A percentile compares a stretch with the other conserved stretches of the same genome.
phyloP scores from a whole-genome alignment of 306 rosid species.

The Sophora flavescens region DNA sequence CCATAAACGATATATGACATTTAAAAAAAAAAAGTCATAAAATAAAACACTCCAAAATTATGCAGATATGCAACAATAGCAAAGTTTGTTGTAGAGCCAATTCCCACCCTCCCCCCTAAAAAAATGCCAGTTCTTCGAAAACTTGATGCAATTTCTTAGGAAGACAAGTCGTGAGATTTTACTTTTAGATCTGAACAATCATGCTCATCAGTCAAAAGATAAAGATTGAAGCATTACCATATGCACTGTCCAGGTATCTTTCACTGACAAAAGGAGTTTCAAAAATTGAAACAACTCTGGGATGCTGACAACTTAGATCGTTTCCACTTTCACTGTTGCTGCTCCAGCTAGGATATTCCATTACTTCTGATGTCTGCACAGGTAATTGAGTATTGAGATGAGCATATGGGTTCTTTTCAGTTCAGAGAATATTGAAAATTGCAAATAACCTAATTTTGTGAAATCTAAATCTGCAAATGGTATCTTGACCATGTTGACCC shows the following conservation, averaged over 20 bases:
- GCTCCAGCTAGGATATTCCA: conserved; percentile 58
- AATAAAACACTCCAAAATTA: background rate
- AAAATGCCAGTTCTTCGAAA: conserved; percentile 1
- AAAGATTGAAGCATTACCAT: conserved; percentile 57
- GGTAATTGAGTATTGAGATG: conserved; percentile 39
- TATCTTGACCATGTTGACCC: background rate
- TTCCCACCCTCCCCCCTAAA: no score
- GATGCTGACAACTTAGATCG: conserved; percentile 42
- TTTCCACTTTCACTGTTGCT: conserved; percentile 55
- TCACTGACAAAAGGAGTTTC: conserved; percentile 49
- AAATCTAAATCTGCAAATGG: conserved; percentile 15
- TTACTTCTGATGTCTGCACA: conserved; percentile 68
- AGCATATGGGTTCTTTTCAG: conserved; percentile 16
- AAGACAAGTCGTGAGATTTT: background rate
- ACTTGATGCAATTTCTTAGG: conserved; percentile 5
- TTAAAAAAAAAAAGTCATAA: conserved; percentile 1
- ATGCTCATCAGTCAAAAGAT: conserved; percentile 30
- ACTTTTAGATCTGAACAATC: background rate
- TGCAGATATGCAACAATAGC: conserved; percentile 18
- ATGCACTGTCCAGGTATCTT: conserved; percentile 62
- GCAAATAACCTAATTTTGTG: conserved; percentile 7
- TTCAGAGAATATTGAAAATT: conserved; percentile 27
- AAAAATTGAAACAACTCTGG: conserved; percentile 29
- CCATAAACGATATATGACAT: conserved; percentile 7
- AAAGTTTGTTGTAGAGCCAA: background rate